Evolutionary conservation across 257 asterid genomes (phyloP), one percentile per base, ranked within the genome.

Genomic region (Phtheirospermum japonicum): DNA sequence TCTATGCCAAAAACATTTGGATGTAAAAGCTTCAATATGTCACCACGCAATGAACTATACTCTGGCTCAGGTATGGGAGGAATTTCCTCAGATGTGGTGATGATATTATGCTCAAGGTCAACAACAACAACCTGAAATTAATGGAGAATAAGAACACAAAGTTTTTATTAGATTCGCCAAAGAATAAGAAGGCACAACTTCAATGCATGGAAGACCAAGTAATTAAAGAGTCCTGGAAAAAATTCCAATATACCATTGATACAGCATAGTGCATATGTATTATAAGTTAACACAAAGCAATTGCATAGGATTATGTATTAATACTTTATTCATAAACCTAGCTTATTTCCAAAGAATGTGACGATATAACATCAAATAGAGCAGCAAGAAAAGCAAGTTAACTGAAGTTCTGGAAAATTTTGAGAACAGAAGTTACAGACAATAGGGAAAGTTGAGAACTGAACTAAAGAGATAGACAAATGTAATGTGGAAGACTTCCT

Each of bases 1-100:
- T 91, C 98, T 59, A 91, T 91, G 73, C 86, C 87, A 65, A 84
- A 88, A 73, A 91, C 90, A 81, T 88, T 84, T 61, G 95, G 98
- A 77, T 77, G 74, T 71, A 86, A 73, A 63, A 91, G 70, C 75
- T 82, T 80, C 83, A 72, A 64, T 71, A 91, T 78, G 28, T 84
- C 95, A 63, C 85, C 85, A 67, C 91, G 95, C 80, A 91, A 79
- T 65, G 78, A 75, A 59, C 88, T 83, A 79, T 82, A 64, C 64
- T 91, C 98, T 60, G 98, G 98, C 76, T 91, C 98, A 36, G 98
- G 98, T 71, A 84, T 68, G 57, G 83, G 81, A 74, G 98, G 98
- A 74, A 91, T 91, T 20, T 91, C 98, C 82, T 88, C 98, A 4
- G 98, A 55, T 52, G 98, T 91, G 58, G 88, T 84, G 67, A 88